These are phyloP conservation scores for Austroboletus niveus DNA, from an alignment of 1,284 basidiomycete genomes.

Conservation along the genomic window DNA sequence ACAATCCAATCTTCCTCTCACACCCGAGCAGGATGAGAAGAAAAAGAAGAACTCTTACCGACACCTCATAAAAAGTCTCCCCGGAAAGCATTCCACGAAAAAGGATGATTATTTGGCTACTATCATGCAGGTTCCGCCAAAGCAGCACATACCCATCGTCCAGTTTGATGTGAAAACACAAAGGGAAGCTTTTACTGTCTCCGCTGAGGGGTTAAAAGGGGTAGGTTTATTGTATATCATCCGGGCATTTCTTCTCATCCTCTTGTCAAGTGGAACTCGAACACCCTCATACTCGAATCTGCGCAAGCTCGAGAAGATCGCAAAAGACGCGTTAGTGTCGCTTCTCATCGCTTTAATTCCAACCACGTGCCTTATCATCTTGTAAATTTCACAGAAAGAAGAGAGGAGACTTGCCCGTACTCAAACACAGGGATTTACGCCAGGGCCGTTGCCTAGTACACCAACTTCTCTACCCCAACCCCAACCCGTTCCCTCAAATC, in stretches of 20 bases:
- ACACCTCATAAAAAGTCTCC: slow-evolving; percentile 72
- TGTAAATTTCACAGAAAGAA: slow-evolving; percentile 54
- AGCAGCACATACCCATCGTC: slow-evolving; percentile 61
- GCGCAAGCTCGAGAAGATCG: slow-evolving; percentile 76
- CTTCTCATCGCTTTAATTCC: slow-evolving; percentile 6
- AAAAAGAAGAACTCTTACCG: slow-evolving; percentile 78
- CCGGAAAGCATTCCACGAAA: slow-evolving; percentile 80
- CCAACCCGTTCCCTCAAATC: slow-evolving; percentile 30
- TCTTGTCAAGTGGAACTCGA: slow-evolving; percentile 63
- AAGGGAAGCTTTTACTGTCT: slow-evolving; percentile 69
- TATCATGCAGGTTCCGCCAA: slow-evolving; percentile 66
- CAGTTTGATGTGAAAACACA: slow-evolving; percentile 69
- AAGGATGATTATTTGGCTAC: slow-evolving; percentile 71
- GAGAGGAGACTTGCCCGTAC: slow-evolving; percentile 65
- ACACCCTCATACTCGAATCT: slow-evolving; percentile 61
- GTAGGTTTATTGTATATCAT: slow-evolving; percentile 44
- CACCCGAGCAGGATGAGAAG: slow-evolving; percentile 56
- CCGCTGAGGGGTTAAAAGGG: slow-evolving; percentile 70
- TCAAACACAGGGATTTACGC: slow-evolving; percentile 42
- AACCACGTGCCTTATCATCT: slow-evolving; percentile 13
- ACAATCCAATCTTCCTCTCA: slow-evolving; percentile 41
- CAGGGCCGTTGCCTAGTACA: slow-evolving; percentile 28
- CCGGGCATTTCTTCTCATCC: slow-evolving; percentile 18
- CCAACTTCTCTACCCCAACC: slow-evolving; percentile 25
- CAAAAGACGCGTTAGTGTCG: slow-evolving; percentile 64